These are phyloP conservation scores for Lactuca saligna DNA, from an alignment of 129 eudicot species.

Conservation along the genomic window DNA sequence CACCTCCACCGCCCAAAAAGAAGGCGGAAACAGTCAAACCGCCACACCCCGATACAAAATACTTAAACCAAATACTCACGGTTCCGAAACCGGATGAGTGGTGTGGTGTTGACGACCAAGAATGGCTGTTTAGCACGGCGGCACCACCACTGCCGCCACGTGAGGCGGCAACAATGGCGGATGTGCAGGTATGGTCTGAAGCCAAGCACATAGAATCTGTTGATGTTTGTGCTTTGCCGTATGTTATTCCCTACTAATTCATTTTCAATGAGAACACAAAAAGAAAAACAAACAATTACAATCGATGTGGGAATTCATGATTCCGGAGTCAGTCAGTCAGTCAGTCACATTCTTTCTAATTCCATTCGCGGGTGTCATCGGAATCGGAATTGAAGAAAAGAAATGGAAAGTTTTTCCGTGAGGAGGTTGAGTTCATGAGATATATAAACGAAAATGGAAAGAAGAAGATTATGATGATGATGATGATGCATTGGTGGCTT, in stretches of 20 bases:
- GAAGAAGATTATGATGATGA: constrained; percentile 5
- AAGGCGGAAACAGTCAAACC: constrained; percentile 36
- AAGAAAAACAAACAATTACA: neutral
- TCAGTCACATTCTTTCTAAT: constrained; percentile 14
- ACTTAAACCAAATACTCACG: constrained; percentile 46
- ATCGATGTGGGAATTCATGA: constrained; percentile 19
- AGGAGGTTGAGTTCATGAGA: constrained; percentile 3
- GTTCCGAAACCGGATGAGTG: constrained; percentile 47
- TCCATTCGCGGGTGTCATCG: constrained; percentile 15
- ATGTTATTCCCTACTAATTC: constrained; percentile 74
- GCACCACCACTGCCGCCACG: neutral
- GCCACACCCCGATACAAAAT: constrained; percentile 75
- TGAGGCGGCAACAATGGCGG: constrained; percentile 29
- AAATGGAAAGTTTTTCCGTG: constrained; percentile 24
- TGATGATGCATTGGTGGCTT: constrained; percentile 41
- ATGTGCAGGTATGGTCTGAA: constrained; percentile 71
- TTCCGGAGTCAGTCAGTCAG: constrained; percentile 14
- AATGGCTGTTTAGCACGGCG: constrained; percentile 56
- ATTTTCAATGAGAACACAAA: constrained; percentile 10
- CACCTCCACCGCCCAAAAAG: constrained; percentile 21
- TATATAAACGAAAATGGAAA: too few species aligned
- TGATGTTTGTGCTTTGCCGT: constrained; percentile 73
- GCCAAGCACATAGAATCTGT: constrained; percentile 68
- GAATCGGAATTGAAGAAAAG: constrained; percentile 3
- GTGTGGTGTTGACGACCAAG: constrained; percentile 59